A percentile compares a stretch with the other conserved stretches of the same genome.
These are phyloP conservation scores for Kodamaea sagamina DNA, from an alignment of 805 yeast genomes.

Conservation along the genomic window DNA sequence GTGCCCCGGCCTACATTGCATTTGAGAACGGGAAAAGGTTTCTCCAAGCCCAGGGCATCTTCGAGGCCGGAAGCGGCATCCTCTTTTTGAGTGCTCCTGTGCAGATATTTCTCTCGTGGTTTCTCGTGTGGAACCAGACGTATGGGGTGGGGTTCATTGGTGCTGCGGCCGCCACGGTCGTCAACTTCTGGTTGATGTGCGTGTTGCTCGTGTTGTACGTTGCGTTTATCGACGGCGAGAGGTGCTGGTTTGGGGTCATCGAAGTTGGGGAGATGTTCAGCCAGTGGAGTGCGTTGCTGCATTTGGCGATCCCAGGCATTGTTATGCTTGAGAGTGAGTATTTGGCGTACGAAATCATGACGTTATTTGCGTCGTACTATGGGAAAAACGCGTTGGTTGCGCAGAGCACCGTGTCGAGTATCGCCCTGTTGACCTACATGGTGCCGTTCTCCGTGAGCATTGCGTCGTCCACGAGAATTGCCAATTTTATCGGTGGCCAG, in stretches of 20 bases:
- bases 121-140: constrained; percentile 43
- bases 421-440: constrained; percentile 47
- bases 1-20: constrained; percentile 47
- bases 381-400: constrained; percentile 55
- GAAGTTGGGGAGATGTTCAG: constrained; percentile 37
- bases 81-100: constrained; percentile 44
- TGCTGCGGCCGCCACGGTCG: constrained; percentile 45
- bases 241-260: constrained; percentile 68
- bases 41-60: constrained; percentile 48
- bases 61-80: constrained; percentile 49
- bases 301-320: constrained; percentile 47
- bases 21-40: constrained; percentile 45
- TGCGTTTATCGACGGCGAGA: constrained; percentile 53
- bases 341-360: constrained; percentile 49
- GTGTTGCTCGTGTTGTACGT: constrained; percentile 39
- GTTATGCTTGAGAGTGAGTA: constrained; percentile 49
- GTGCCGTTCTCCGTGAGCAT: constrained; percentile 49
- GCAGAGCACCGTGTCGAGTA: constrained; percentile 51
- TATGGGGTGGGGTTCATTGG: constrained; percentile 45
- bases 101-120: constrained; percentile 41
- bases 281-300: constrained; percentile 38
- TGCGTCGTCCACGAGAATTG: constrained; percentile 46
- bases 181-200: constrained; percentile 46
- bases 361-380: constrained; percentile 46
- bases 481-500: constrained; percentile 47